Conservation (phyloP, 2,329 filamentous ascomycete genomes). For the Dactylellina parvicollis region DNA sequence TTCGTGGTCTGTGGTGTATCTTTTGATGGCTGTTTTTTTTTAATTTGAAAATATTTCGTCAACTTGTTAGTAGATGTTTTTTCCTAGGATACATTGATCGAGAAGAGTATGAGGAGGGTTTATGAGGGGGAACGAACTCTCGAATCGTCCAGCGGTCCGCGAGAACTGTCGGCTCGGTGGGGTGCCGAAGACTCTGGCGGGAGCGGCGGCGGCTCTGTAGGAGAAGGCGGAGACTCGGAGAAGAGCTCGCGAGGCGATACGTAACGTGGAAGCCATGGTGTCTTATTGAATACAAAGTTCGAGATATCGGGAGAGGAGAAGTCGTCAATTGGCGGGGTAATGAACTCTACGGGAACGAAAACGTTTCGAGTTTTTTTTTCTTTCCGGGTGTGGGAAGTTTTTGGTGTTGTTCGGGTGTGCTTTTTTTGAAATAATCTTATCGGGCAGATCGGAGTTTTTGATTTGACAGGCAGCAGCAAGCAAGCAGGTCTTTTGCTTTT, state of each 20-base stretch:
- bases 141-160: constrained; percentile 18
- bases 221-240: constrained; percentile 30
- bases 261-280: constrained; percentile 44
- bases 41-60: background rate
- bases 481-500: too few relatives aligned
- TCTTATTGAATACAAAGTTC: too few relatives aligned
- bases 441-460: background rate
- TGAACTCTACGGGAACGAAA: background rate
- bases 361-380: background rate
- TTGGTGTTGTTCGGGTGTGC: constrained; percentile 44
- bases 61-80: background rate
- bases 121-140: constrained; percentile 14
- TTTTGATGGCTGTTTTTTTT: constrained; percentile 66
- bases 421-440: too few relatives aligned
- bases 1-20: constrained; percentile 97
- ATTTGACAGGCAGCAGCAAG: background rate
- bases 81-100: background rate
- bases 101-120: background rate
- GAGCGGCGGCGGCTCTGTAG: constrained; percentile 19
- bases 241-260: constrained; percentile 41
- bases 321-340: constrained; percentile 14
- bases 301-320: too few relatives aligned
- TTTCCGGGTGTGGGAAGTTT: constrained; percentile 38
- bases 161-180: constrained; percentile 34
- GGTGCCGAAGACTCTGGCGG: constrained; percentile 17